Evolutionary conservation across 2,329 filamentous ascomycete genomes (phyloP).

Genomic region (Bipolaris oryzae): DNA sequence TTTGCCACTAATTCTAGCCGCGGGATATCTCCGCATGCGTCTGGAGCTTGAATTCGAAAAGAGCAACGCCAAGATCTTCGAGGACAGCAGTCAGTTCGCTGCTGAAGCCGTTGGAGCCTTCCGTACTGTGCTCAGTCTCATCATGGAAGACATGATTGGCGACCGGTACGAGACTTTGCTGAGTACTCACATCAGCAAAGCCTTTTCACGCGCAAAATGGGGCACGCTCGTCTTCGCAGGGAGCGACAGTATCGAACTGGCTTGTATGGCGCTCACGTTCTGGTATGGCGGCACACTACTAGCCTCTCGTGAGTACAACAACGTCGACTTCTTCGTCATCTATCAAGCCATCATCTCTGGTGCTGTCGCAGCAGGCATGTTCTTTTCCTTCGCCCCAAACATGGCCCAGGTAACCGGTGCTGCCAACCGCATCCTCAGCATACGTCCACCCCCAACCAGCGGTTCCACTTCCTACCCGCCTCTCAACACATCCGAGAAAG

Average conservation of each 20-base stretch:
- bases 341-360: slow-evolving; percentile 60
- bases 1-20: slow-evolving; percentile 57
- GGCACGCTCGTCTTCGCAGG: slow-evolving; percentile 71
- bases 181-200: slow-evolving; percentile 61
- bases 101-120: slow-evolving; percentile 76
- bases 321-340: slow-evolving; percentile 58
- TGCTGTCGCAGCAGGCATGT: slow-evolving; percentile 46
- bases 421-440: slow-evolving; percentile 46
- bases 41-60: slow-evolving; percentile 71
- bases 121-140: slow-evolving; percentile 72
- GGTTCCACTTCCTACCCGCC: slow-evolving; percentile 15
- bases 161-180: slow-evolving; percentile 67
- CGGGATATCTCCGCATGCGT: slow-evolving; percentile 59
- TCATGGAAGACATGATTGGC: slow-evolving; percentile 70
- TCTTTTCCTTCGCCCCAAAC: slow-evolving; percentile 56
- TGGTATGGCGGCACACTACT: slow-evolving; percentile 57
- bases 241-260: slow-evolving; percentile 69
- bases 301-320: slow-evolving; percentile 54
- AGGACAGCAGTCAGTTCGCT: slow-evolving; percentile 74
- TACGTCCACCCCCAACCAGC: slow-evolving; percentile 32
- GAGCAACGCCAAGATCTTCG: slow-evolving; percentile 71
- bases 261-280: slow-evolving; percentile 66
- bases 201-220: slow-evolving; percentile 66
- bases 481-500: slow-evolving; percentile 15
- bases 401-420: slow-evolving; percentile 47